Percentiles rank a stretch among this genome's conserved stretches.
These are phyloP conservation scores for Cymbopogon citratus DNA, from an alignment of 176 grass and related monocot genomes.

Conservation along the genomic window DNA sequence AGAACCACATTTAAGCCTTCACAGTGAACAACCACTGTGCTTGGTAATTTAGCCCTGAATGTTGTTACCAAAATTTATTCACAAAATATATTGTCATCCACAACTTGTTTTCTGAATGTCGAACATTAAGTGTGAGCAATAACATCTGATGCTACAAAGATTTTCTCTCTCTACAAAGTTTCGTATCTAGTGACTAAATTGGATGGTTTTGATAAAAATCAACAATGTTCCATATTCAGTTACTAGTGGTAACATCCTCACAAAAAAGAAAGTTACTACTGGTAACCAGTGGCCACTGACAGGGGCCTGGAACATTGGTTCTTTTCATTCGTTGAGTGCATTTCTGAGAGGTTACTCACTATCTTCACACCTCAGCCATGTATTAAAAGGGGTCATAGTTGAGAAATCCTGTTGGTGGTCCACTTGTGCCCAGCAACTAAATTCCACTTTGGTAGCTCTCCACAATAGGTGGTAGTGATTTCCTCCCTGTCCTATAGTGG, in stretches of 20 bases:
- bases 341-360: conserved; percentile 46
- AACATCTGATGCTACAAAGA: not conserved
- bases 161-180: not conserved
- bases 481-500: conserved; percentile 37
- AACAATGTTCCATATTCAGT: no score
- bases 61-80: not conserved
- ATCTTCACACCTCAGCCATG: conserved; percentile 32
- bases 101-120: not conserved
- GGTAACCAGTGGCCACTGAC: not conserved
- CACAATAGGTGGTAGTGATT: conserved; percentile 40
- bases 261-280: not conserved
- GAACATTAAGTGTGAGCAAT: not conserved
- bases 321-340: conserved; percentile 35
- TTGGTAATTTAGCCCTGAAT: not conserved
- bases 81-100: not conserved
- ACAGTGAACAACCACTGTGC: no score
- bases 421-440: conserved; percentile 26
- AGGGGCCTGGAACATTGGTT: not conserved
- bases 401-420: conserved; percentile 30
- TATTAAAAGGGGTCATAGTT: conserved; percentile 22
- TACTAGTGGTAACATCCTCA: not conserved
- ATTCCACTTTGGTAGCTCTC: conserved; percentile 45
- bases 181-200: no score
- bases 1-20: not conserved
- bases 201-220: no score